phyloP scores from a whole-genome alignment of 257 asterid species.

The Verbascum thapsus region DNA sequence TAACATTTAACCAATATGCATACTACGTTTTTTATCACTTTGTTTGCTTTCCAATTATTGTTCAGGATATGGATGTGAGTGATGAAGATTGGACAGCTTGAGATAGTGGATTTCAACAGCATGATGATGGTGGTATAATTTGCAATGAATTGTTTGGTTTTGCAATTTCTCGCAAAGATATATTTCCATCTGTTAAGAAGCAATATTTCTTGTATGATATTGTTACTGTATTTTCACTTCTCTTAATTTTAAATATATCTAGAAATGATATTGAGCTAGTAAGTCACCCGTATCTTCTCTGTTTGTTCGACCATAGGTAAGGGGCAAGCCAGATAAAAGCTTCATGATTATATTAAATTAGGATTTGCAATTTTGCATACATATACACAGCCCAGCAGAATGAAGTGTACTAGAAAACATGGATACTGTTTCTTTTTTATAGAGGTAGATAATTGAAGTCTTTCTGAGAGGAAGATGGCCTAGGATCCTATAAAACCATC shows the following conservation, averaged over 20 bases:
- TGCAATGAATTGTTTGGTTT: background rate
- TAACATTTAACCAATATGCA: background rate
- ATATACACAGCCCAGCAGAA: too few species aligned
- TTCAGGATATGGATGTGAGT: constrained; percentile 58
- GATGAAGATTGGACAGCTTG: constrained; percentile 69
- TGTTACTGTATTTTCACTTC: constrained; percentile 12
- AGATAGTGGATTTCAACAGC: constrained; percentile 22
- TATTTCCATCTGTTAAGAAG: background rate
- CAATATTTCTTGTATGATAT: background rate
- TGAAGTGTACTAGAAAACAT: too few species aligned
- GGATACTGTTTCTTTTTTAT: too few species aligned
- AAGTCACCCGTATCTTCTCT: too few species aligned
- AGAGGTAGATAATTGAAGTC: too few species aligned
- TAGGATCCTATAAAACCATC: constrained; percentile 32
- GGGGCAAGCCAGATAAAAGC: too few species aligned
- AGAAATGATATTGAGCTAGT: too few species aligned
- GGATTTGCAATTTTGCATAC: too few species aligned
- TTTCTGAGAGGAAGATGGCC: background rate
- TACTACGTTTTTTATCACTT: background rate
- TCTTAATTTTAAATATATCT: too few species aligned
- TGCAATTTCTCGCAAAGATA: background rate
- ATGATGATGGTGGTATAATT: background rate
- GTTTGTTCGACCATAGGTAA: too few species aligned
- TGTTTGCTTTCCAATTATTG: constrained; percentile 2
- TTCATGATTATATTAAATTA: too few species aligned